phyloP scores from a whole-genome alignment of 225 moss, liverwort and hornwort species.

The Marchantia polymorpha region DNA sequence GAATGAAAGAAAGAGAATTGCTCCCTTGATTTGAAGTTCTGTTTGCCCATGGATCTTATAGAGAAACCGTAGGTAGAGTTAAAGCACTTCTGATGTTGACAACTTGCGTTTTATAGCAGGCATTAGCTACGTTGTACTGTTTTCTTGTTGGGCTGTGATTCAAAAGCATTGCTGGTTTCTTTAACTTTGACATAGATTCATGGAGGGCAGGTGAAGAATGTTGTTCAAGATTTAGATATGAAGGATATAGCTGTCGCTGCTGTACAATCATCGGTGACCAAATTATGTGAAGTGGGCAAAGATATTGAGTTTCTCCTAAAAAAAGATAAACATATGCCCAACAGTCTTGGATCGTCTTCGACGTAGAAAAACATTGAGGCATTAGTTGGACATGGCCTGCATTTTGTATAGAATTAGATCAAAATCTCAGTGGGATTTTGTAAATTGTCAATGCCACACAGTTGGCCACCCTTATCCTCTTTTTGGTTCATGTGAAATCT shows the following conservation, averaged over 20 bases:
- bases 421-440: neutral
- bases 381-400: neutral
- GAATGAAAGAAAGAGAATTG: too few species aligned
- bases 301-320: conserved; percentile 74
- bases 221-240: conserved; percentile 82
- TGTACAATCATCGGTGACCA: conserved; percentile 59
- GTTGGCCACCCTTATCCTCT: neutral
- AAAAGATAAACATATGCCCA: conserved; percentile 6
- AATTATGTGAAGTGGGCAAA: conserved; percentile 79
- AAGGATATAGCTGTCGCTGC: conserved; percentile 59
- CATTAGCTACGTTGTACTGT: too few species aligned
- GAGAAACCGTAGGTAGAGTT: too few species aligned
- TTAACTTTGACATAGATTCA: conserved; percentile 58
- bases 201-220: conserved; percentile 64
- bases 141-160: neutral
- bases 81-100: too few species aligned
- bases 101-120: too few species aligned
- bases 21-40: too few species aligned
- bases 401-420: conserved; percentile 12
- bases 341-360: neutral
- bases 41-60: too few species aligned
- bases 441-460: neutral
- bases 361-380: neutral
- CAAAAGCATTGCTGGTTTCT: neutral
- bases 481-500: neutral